These are phyloP conservation scores for Datura wrightii DNA, from an alignment of 257 asterid species.

Conservation along the genomic window DNA sequence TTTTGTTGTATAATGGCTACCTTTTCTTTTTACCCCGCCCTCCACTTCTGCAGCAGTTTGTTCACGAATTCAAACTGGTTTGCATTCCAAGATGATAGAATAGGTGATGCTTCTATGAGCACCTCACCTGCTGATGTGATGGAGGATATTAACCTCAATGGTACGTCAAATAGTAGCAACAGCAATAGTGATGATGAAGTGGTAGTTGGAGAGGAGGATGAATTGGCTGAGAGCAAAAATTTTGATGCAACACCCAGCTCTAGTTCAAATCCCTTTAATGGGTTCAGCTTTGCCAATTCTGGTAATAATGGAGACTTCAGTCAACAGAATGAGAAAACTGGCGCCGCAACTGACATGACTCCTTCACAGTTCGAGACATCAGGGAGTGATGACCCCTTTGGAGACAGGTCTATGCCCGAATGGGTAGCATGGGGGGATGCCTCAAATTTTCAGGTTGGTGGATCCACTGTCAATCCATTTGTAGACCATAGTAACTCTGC, in stretches of 20 bases:
- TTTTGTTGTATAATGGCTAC: neutral
- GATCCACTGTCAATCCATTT: conserved; percentile 75
- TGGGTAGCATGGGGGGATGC: conserved; percentile 94
- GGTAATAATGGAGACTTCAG: conserved; percentile 34
- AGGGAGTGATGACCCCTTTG: conserved; percentile 74
- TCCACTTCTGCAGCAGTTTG: conserved; percentile 64
- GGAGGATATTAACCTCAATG: conserved; percentile 65
- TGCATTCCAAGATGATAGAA: conserved; percentile 87
- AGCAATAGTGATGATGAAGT: conserved; percentile 84
- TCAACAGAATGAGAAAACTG: conserved; percentile 43
- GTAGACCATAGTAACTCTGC: conserved; percentile 47
- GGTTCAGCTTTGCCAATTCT: conserved; percentile 41
- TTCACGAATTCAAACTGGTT: conserved; percentile 99
- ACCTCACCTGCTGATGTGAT: conserved; percentile 64
- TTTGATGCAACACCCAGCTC: conserved; percentile 46
- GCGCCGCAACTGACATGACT: conserved; percentile 51
- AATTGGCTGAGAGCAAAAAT: conserved; percentile 54
- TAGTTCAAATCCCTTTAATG: conserved; percentile 41
- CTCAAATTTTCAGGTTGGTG: conserved; percentile 62
- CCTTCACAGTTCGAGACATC: conserved; percentile 69
- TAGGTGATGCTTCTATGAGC: conserved; percentile 54
- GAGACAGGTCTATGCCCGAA: conserved; percentile 85
- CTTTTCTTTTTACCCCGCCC: conserved; percentile 24
- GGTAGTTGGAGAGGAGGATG: conserved; percentile 90
- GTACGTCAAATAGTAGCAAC: conserved; percentile 58